Base-by-base conservation (phyloP, 2,329 filamentous ascomycete genomes). In the Mycosphaerella sp. region DNA sequence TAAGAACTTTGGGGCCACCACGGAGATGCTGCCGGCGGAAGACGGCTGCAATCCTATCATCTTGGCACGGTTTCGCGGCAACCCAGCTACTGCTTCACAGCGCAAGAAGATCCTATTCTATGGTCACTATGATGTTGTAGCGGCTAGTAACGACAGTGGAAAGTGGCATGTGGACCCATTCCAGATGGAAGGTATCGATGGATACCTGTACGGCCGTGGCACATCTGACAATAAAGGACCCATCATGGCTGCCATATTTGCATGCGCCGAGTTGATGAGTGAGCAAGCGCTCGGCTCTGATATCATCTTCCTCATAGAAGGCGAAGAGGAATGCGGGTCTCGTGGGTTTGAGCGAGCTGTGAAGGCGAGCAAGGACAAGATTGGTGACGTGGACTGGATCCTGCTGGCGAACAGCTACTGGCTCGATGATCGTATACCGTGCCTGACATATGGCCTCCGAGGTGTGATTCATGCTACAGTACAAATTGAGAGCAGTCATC, bases 151-250 rank as follows among this genome's bases (percentile, higher is more conserved):
- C 38, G 87, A 87, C 59, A 83, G 85, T 54, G 81, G 82, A 38
- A 92, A 89, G 62, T 98, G 93, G 93, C 79, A 82, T 39, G 84
- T 83, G 1, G 88, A 97, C 59, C 95, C 93, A 0, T 98, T 97
- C 68, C 79, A 85, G n/a, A 79, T 97, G 66, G 86, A 86, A 48
- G 93, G 93, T 3, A 82, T 89, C 53, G 91, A 95, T 64, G 92
- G 93, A 0, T 97, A 92, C 68, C 76, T 97, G 1, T 97, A 98
- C 61, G 93, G 93, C 2, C 87, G 93, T 64, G 93, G 93, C n/a
- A 88, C 95, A 11, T 95, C 90, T 45, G 93, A 98, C 70, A 97
- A 98, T 74, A 98, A 98, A 70, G 93, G 95, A 0, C 93, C 93
- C 0, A 89, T 96, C 56, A 82, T 98, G 66, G 92, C 95, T 1